Evolutionary conservation across 1,284 basidiomycete species (phyloP), one percentile per base, ranked within the genome.

Genomic region (Tremellales sp.): DNA sequence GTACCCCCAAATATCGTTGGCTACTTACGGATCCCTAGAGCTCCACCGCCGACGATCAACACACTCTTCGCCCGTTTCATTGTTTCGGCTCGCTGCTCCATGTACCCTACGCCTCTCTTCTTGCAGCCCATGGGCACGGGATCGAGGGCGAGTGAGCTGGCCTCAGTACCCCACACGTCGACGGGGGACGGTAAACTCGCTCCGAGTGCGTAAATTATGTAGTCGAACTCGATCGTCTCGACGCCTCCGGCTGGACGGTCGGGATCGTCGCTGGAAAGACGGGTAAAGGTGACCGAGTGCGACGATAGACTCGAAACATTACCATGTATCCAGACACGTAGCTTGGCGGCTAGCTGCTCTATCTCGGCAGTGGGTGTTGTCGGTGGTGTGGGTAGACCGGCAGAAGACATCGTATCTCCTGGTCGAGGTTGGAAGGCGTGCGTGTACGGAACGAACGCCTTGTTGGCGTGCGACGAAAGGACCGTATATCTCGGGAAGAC

Each of bases 361-460:
- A 37, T 23, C 24, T 45, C 26, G 33, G 29, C 26, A 2, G 43
- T 11, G 5, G 42, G 22, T 10, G 52, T 51, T 13, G 41, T 13
- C 6, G 48, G 47, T 21, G 40, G 46, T 11, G 45, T 48, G 17
- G 36, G 51, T 10, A 31, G 51, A 17, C 24, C 29, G 5, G 49
- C 8, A 5, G 59, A 35, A 10, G 63, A 55, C 0, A 58, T 57
- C 17, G 46, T 46, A 29, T 57, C 56, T n/a, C 53, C 54, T 12
- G 61, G 54, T 6, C 51, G 43, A 3, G 51, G 53, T 25, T 48
- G 44, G 17, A 41, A 35, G 22, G 39, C 31, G 58, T 76, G 79
- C 49, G 72, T 73, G 66, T 83, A 85, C 0, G 86, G 84, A 56
- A 87, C 81, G 70, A 88, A 84, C 13, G 70, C 75, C 56, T 78